Evolutionary conservation across 2,329 filamentous ascomycete genomes (phyloP), one percentile per base, ranked within the genome.

Genomic region (Talaromyces islandicus): DNA sequence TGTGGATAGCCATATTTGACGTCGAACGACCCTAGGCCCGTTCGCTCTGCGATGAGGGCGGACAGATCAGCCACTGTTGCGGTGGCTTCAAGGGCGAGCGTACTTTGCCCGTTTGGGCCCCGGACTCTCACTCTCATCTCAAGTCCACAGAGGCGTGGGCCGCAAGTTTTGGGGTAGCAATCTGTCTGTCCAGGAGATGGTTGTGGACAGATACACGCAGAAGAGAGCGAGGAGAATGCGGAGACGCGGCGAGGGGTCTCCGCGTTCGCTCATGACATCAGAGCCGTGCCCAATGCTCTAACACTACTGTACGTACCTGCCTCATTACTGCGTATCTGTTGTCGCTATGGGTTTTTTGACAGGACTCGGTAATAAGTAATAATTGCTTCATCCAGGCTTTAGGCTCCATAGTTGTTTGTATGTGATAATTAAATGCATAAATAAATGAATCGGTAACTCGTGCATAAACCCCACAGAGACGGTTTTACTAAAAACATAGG

Each of bases 1-100:
- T 90, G 87, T 0, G 93, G 93, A 68, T 89, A 96, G 38, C 91
- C 91, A 75, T 88, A 91, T 79, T 94, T 96, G 63, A 96, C 78
- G 50, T 89, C 84, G 69, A 93, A 92, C 14, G 80, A 79, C 7
- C 80, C 68, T 17, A 93, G 80, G 4, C 83, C 83, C 1, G 89
- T 90, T 68, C 85, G 84, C 55, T 83, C 76, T 56, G 80, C 81
- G 67, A 81, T 78, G 54, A 75, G 68, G 54, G 62, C 62, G 46
- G 63, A 69, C 2, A 81, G 72, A 32, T 78, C 74, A n/a, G 69
- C 69, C 32, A 80, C 67, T 9, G 76, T 80, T 57, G 90, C 88
- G 62, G 83, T 77, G 58, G 91, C 87, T 38, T 85, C 79, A 29
- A 96, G 78, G 17, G 84, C 84, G 57, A 96, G 77, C 3, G 85